phyloP scores from a whole-genome alignment of 768 basidiomycete species.

The Naganishia vishniacii region DNA sequence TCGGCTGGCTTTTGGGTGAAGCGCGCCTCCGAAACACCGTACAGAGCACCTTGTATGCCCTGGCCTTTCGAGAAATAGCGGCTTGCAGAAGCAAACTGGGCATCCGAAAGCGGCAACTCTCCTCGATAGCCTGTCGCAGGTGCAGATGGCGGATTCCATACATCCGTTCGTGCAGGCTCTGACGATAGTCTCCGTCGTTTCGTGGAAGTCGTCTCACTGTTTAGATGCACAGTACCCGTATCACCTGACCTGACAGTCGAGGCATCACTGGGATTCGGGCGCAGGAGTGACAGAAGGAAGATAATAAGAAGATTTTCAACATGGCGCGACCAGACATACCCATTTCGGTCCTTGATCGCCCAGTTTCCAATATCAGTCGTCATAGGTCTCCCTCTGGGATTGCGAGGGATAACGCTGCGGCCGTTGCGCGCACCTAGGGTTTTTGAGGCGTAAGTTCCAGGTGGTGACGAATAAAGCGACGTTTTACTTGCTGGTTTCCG shows the following conservation, averaged over 20 bases:
- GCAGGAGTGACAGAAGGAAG: not conserved
- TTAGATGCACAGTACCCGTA: not conserved
- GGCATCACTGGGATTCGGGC: not conserved
- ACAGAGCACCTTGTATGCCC: not conserved
- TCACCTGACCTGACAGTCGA: not conserved
- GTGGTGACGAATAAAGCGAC: not conserved
- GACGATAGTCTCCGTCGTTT: not conserved
- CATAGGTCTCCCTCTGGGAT: conserved; percentile 15
- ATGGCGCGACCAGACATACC: not conserved
- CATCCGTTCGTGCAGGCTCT: not conserved
- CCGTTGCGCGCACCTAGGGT: conserved; percentile 5
- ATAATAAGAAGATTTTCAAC: not conserved
- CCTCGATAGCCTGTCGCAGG: not conserved
- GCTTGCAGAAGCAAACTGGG: not conserved
- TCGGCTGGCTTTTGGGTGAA: not conserved
- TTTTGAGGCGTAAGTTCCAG: too few relatives aligned
- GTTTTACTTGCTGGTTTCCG: not conserved
- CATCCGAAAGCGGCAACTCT: not conserved
- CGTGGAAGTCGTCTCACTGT: not conserved
- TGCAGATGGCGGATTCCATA: not conserved
- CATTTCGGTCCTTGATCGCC: not conserved
- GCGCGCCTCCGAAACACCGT: not conserved
- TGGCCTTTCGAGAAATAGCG: not conserved
- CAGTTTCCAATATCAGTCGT: conserved; percentile 15
- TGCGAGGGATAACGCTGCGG: conserved; percentile 12